Evolutionary conservation across 2,329 filamentous ascomycete species (phyloP), one percentile per base, ranked within the genome.

Genomic region (Xylariales sp.): DNA sequence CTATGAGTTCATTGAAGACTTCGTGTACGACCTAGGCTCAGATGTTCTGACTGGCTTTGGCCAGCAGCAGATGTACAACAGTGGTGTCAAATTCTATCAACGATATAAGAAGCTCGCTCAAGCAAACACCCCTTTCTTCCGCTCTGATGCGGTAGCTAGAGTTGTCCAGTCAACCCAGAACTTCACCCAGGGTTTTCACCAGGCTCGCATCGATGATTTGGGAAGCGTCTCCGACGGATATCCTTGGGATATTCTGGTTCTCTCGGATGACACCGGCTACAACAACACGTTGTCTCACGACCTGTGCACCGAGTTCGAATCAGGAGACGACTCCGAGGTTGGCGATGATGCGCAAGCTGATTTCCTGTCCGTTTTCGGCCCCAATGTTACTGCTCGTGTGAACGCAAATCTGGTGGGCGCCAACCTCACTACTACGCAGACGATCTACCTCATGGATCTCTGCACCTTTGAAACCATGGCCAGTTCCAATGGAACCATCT

Each of bases 261-360:
- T 95, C 25, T 77, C 80, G 2, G 89, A 95, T 58, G 71, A 62
- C 3, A 45, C 63, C 0, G 74, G 70, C 1, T 70, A 69, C 48
- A 95, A 95, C 65, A 95, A 95, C 62, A 90, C 88, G 1, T 73
- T 96, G 15, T 81, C 82, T 47, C 85, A 91, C 55, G 75, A 77
- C 24, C 69, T 77, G 6, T 96, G 90, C 59, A 72, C 71, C 4
- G 67, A 65, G 1, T 95, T 95, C 49, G 84, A 90, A 52, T 56
- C 72, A 0, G 80, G 78, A 1, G 62, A 67, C 2, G 27, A 23
- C 19, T n/a, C 6, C 11, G 61, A 69, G 38, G 60, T 76, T 6
- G 75, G 72, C n/a, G 52, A 63, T 17, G 57, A 60, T 2, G 74
- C 76, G 0, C 74, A 84, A 53, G 55, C 56, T 0, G 59, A 57